Evolutionary conservation across 2,329 filamentous ascomycete species (phyloP).

Genomic region (Dactylella cylindrospora): DNA sequence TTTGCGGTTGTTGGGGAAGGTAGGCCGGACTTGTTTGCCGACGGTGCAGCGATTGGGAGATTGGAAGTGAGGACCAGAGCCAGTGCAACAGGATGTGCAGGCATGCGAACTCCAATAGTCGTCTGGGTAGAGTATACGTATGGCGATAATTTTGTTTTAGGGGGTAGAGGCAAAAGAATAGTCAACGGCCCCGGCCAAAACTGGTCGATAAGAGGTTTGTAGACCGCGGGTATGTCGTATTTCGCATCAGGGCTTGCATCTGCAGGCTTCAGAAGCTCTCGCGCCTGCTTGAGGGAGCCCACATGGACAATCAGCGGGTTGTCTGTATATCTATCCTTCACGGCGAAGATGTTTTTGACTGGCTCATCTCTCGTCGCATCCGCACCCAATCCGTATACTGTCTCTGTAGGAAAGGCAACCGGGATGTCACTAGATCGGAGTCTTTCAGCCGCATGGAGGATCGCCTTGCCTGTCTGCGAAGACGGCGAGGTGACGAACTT

Average conservation of each 20-base stretch:
- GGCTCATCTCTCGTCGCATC: constrained; percentile 84
- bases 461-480: constrained; percentile 50
- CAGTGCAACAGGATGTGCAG: constrained; percentile 77
- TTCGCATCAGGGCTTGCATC: constrained; percentile 21
- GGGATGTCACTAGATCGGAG: constrained; percentile 69
- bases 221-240: constrained; percentile 67
- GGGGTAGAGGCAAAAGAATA: constrained; percentile 77
- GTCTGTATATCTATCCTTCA: constrained; percentile 86
- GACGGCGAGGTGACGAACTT: constrained; percentile 44
- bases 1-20: constrained; percentile 87
- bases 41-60: constrained; percentile 82
- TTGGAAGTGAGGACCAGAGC: constrained; percentile 79
- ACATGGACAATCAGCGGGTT: constrained; percentile 96
- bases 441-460: constrained; percentile 67
- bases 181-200: constrained; percentile 98
- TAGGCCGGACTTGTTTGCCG: constrained; percentile 89
- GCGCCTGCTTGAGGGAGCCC: constrained; percentile 74
- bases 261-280: constrained; percentile 60
- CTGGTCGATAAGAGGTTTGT: constrained; percentile 71
- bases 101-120: constrained; percentile 90
- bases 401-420: constrained; percentile 95
- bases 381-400: constrained; percentile 94
- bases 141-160: constrained; percentile 71
- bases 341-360: constrained; percentile 86
- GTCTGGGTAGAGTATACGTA: constrained; percentile 83